These are phyloP conservation scores for Taxillus chinensis DNA, from an alignment of 164 flowering plant species.

Conservation along the genomic window DNA sequence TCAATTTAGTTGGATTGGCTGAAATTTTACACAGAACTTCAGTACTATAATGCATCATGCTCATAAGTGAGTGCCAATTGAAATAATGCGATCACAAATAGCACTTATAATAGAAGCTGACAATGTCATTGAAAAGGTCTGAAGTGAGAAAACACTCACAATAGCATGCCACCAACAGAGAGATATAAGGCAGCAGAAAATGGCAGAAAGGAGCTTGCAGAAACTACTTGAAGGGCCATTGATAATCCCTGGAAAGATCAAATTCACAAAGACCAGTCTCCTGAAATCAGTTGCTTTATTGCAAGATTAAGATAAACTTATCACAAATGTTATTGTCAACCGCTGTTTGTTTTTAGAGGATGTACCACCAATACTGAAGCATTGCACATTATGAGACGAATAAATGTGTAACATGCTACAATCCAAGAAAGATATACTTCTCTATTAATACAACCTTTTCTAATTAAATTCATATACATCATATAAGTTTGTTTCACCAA, in stretches of 20 bases:
- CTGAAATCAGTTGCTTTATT: neutral
- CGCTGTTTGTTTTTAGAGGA: neutral
- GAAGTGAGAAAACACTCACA: slow-evolving; percentile 43
- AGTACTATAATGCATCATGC: too few relatives aligned
- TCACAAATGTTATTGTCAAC: neutral
- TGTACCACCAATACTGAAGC: neutral
- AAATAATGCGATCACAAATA: too few relatives aligned
- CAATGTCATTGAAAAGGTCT: neutral
- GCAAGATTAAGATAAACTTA: neutral
- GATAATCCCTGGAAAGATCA: slow-evolving; percentile 51
- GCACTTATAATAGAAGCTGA: neutral
- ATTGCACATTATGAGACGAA: neutral
- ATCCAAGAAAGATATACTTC: too few relatives aligned
- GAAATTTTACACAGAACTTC: too few relatives aligned
- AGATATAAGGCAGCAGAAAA: slow-evolving; percentile 36
- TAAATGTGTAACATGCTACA: too few relatives aligned
- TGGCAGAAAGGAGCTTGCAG: slow-evolving; percentile 37
- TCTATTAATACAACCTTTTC: too few relatives aligned
- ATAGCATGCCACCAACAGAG: slow-evolving; percentile 82
- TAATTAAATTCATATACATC: too few relatives aligned
- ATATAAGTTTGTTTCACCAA: too few relatives aligned
- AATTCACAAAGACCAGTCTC: slow-evolving; percentile 3
- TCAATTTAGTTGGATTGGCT: too few relatives aligned
- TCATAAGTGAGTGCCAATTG: too few relatives aligned
- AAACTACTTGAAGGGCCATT: slow-evolving; percentile 69